Evolutionary conservation across 495 filamentous ascomycete genomes (phyloP).

Genomic region (Aspergillus affinis): DNA sequence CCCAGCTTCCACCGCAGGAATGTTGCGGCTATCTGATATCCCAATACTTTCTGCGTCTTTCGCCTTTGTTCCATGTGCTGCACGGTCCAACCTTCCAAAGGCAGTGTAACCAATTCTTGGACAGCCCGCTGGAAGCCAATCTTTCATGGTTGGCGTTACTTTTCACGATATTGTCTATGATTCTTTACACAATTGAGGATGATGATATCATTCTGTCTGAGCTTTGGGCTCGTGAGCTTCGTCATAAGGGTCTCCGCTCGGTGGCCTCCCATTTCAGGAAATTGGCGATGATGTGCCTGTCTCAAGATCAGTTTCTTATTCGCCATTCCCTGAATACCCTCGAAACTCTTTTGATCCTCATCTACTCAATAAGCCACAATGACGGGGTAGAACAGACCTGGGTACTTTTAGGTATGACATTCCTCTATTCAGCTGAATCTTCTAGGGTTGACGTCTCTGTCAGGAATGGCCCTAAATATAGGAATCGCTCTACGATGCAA

Average conservation of each 20-base stretch:
- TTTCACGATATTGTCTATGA: conserved; percentile 5
- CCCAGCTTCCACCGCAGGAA: not conserved
- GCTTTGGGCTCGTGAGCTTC: not conserved
- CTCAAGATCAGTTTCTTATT: conserved; percentile 5
- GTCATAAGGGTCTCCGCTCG: not conserved
- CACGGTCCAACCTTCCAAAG: conserved; percentile 7
- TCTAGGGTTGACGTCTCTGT: not conserved
- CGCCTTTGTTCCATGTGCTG: conserved; percentile 5
- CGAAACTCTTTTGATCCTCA: conserved; percentile 1
- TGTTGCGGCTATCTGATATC: conserved; percentile 6
- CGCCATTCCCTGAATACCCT: conserved; percentile 1
- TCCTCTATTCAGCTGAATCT: not conserved
- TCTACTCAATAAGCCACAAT: not conserved
- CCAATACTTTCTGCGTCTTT: conserved; percentile 4
- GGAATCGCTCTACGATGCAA: conserved; percentile 7
- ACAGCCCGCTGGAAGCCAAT: not conserved
- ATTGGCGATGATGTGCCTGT: not conserved
- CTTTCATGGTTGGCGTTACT: conserved; percentile 6
- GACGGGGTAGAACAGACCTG: not conserved
- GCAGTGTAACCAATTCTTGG: not conserved
- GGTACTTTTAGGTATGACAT: not conserved
- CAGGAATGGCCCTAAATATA: conserved; percentile 5
- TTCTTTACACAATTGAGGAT: not conserved
- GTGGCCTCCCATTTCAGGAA: not conserved
- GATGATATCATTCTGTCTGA: not conserved